phyloP scores from a whole-genome alignment of 768 basidiomycete genomes.

The Trametes villosa region DNA sequence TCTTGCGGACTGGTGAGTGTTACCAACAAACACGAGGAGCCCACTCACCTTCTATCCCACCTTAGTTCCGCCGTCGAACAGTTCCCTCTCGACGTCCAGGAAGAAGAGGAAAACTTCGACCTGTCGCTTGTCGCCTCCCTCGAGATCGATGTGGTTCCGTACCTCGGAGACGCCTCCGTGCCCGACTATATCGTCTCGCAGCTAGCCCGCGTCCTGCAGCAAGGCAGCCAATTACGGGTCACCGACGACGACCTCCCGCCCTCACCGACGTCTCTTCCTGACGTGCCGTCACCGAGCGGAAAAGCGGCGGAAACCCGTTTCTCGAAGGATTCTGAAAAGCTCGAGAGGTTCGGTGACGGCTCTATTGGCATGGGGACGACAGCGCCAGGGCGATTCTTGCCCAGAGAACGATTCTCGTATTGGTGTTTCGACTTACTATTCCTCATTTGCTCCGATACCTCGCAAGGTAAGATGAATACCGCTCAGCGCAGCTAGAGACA shows the following conservation, averaged over 20 bases:
- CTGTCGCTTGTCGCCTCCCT: constrained; percentile 76
- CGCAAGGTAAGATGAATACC: constrained; percentile 50
- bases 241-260: constrained; percentile 26
- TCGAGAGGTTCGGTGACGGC: constrained; percentile 39
- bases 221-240: constrained; percentile 68
- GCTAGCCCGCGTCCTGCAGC: constrained; percentile 71
- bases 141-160: constrained; percentile 80
- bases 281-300: not conserved
- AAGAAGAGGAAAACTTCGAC: constrained; percentile 85
- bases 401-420: constrained; percentile 86
- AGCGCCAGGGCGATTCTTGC: constrained; percentile 54
- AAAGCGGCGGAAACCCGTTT: not conserved
- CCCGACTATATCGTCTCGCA: constrained; percentile 72
- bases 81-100: constrained; percentile 67
- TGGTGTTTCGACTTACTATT: constrained; percentile 93
- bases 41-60: constrained; percentile 1
- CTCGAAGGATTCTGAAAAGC: constrained; percentile 19
- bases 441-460: constrained; percentile 70
- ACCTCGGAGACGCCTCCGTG: constrained; percentile 68
- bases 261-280: constrained; percentile 25
- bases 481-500: not conserved
- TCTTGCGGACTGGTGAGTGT: constrained; percentile 78
- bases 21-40: not conserved
- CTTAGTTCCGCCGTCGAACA: constrained; percentile 59
- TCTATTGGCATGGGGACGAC: constrained; percentile 61